Percentiles rank a stretch among this genome's conserved stretches.
Conservation (phyloP, 805 yeast genomes). For the Teunomyces aglyptinius region DNA sequence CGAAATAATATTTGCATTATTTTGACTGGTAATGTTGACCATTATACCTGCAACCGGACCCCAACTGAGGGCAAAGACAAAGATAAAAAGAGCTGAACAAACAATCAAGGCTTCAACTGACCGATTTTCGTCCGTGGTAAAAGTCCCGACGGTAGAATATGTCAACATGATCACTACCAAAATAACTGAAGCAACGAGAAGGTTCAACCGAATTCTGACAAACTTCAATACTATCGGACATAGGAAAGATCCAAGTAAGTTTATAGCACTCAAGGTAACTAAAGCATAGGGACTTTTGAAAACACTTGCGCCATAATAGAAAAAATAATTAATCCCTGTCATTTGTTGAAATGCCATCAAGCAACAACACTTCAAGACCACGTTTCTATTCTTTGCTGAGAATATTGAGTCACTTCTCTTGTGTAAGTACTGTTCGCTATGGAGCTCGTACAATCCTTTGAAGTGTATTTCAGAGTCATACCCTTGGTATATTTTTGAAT, state of each 20-base stretch:
- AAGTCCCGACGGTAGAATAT: slow-evolving; percentile 13
- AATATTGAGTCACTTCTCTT: not conserved
- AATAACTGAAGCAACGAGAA: slow-evolving; percentile 12
- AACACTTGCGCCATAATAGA: slow-evolving; percentile 27
- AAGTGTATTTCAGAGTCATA: not conserved
- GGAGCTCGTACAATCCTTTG: not conserved
- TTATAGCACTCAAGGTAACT: slow-evolving; percentile 17
- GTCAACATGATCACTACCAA: slow-evolving; percentile 16
- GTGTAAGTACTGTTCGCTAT: not conserved
- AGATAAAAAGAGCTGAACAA: slow-evolving; percentile 17
- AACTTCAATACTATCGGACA: slow-evolving; percentile 16
- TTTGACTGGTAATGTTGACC: slow-evolving; percentile 20
- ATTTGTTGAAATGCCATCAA: slow-evolving; percentile 34
- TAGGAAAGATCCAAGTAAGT: slow-evolving; percentile 18
- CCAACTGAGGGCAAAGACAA: slow-evolving; percentile 28
- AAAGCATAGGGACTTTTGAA: slow-evolving; percentile 18
- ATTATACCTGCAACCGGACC: slow-evolving; percentile 31
- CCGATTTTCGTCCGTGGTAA: not conserved
- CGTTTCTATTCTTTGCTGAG: not conserved
- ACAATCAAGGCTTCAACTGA: slow-evolving; percentile 12
- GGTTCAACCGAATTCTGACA: slow-evolving; percentile 9
- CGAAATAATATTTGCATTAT: slow-evolving; percentile 19
- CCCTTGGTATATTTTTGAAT: not conserved
- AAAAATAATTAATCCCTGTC: slow-evolving; percentile 33
- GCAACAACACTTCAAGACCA: slow-evolving; percentile 15